phyloP scores from a whole-genome alignment of 2,329 filamentous ascomycete species.

The Phoma sp. region DNA sequence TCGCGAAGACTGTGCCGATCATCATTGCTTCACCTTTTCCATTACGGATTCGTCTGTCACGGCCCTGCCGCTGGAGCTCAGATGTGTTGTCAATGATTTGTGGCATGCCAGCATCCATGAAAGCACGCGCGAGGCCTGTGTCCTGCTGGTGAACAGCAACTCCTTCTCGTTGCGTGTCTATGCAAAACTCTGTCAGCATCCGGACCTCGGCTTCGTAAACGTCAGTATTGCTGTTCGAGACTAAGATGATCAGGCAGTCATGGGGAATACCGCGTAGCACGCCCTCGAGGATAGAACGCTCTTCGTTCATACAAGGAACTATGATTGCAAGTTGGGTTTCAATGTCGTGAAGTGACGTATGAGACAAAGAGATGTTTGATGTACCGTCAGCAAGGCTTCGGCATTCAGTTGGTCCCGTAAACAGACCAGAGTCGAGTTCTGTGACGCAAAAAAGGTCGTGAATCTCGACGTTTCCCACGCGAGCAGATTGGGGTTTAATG shows the following conservation, averaged over 20 bases:
- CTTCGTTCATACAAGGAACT: slow-evolving; percentile 26
- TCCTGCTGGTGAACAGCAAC: slow-evolving; percentile 18
- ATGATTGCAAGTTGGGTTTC: slow-evolving; percentile 21
- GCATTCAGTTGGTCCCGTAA: not conserved
- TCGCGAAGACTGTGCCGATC: slow-evolving; percentile 17
- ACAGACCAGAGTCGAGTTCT: slow-evolving; percentile 19
- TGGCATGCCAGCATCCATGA: slow-evolving; percentile 1
- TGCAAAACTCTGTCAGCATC: slow-evolving; percentile 12
- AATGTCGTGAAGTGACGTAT: slow-evolving; percentile 5
- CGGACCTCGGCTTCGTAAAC: slow-evolving; percentile 15
- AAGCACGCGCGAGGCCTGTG: slow-evolving; percentile 17
- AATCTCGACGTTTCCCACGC: slow-evolving; percentile 18
- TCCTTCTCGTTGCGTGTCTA: slow-evolving; percentile 1
- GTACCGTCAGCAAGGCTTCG: not conserved
- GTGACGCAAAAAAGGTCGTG: slow-evolving; percentile 15
- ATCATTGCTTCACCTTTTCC: slow-evolving; percentile 29
- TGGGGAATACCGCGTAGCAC: slow-evolving; percentile 25
- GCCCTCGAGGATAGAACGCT: slow-evolving; percentile 16
- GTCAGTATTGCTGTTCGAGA: slow-evolving; percentile 20
- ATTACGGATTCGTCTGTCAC: slow-evolving; percentile 11
- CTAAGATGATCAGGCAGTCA: slow-evolving; percentile 19
- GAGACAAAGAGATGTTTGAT: slow-evolving; percentile 9
- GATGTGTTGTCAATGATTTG: not conserved
- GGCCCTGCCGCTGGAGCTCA: not conserved
- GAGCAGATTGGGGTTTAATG: not conserved